These are phyloP conservation scores for Diaporthe sp. DNA, from an alignment of 2,329 filamentous ascomycete genomes.

Conservation along the genomic window DNA sequence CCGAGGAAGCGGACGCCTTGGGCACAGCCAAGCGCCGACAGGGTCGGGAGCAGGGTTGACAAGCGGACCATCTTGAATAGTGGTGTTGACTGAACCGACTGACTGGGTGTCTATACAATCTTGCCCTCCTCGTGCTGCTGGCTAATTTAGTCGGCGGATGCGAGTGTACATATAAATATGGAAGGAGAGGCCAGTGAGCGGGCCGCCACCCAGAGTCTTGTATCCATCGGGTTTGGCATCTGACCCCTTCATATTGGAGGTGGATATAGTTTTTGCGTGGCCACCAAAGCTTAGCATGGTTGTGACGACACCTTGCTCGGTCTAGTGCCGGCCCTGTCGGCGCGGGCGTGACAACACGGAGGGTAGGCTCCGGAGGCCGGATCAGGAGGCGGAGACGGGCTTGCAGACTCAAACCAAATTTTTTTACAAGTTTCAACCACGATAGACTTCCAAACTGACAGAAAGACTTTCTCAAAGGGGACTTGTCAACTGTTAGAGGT, in stretches of 20 bases:
- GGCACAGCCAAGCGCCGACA: constrained; percentile 8
- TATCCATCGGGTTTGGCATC: not conserved
- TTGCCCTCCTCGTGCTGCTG: not conserved
- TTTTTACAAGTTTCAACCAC: not conserved
- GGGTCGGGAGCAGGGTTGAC: constrained; percentile 8
- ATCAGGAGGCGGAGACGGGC: not conserved
- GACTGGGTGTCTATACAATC: not conserved
- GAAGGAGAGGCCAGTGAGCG: not conserved
- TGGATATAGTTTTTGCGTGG: constrained; percentile 12
- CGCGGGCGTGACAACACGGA: not conserved
- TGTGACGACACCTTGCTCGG: constrained; percentile 3
- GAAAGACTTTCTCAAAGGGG: not conserved
- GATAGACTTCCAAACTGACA: too few relatives aligned
- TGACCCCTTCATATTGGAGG: constrained; percentile 8
- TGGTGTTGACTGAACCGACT: not conserved
- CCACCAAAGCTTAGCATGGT: not conserved
- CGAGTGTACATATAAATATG: not conserved
- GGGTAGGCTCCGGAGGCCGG: not conserved
- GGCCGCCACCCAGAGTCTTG: not conserved
- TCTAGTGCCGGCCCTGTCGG: not conserved
- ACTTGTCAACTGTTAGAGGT: not conserved
- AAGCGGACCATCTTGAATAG: constrained; percentile 3
- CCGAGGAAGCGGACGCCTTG: constrained; percentile 17
- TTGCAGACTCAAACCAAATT: not conserved
- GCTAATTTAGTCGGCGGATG: not conserved